Evolutionary conservation across 176 grass and related monocot species (phyloP), one percentile per base, ranked within the genome.

Genomic region (Lolium perenne): DNA sequence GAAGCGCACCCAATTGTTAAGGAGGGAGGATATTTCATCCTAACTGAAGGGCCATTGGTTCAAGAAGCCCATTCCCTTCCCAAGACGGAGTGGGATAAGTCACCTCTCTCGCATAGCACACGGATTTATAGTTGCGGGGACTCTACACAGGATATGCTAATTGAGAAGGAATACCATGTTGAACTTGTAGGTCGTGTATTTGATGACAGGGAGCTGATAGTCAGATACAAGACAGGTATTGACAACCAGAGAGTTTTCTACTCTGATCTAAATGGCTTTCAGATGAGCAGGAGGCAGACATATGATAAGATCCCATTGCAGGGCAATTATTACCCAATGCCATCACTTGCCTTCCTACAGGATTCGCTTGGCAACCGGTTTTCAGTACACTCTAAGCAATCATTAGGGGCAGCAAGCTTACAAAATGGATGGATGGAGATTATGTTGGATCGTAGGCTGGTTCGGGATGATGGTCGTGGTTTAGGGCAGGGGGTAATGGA

Each of bases 91-190:
- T 98, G 90, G 92, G 58, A 85, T 55, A 94, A 86, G 59, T 84
- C 86, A 70, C 94, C 97, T 10, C 58, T 98, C 63, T 94, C 92
- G 76, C 92, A 98, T 77, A 95, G 92, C 82, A 98, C 97, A 63
- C 92, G 97, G 7, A 87, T 99, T 64, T 99, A 94, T 76, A 89
- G 77, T 80, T 89, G 80, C 46, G 86, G 90, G 60, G 80, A 92
- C 81, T 91, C 90, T 13, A 45, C 92, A 82, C 97, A 98, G 81
- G 92, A 94, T 82, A 83, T 98, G 82, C 55, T 98, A 60, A 86
- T 98, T 60, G 97, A 98, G 87, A 98, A 98, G 86, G 97, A 98
- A 88, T 95, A 98, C 80, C 92, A 95, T 92, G 94, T 98, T 83
- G 93, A 98, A 74, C 88, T 98, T 87, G 75, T 95, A 10, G 92